phyloP scores from a whole-genome alignment of 2,329 filamentous ascomycete genomes.

The Cladophialophora chaetospira region DNA sequence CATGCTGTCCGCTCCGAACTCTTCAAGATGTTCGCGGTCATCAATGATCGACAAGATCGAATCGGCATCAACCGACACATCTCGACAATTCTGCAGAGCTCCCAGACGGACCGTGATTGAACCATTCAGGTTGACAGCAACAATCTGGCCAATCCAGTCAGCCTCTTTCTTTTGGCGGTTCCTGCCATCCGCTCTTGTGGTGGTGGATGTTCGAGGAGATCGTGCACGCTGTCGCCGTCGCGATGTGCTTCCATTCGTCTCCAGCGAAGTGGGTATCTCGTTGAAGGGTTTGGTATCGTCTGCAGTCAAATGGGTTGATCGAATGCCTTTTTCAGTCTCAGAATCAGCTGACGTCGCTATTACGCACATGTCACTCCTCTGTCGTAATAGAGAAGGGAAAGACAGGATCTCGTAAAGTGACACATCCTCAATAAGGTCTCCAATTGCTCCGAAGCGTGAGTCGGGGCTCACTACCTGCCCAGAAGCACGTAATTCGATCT shows the following conservation, averaged over 20 bases:
- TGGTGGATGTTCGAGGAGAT: neutral
- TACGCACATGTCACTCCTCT: slow-evolving; percentile 57
- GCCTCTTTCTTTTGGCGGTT: slow-evolving; percentile 11
- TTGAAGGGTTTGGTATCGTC: neutral
- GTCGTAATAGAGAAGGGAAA: slow-evolving; percentile 51
- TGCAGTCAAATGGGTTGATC: neutral
- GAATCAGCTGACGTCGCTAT: slow-evolving; percentile 24
- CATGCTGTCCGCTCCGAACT: slow-evolving; percentile 39
- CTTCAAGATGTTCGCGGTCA: slow-evolving; percentile 36
- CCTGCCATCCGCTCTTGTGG: neutral
- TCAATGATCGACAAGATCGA: slow-evolving; percentile 50
- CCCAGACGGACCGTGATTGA: slow-evolving; percentile 57
- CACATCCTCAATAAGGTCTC: slow-evolving; percentile 51
- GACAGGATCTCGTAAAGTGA: slow-evolving; percentile 61
- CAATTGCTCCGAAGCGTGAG: slow-evolving; percentile 47
- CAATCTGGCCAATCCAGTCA: slow-evolving; percentile 60
- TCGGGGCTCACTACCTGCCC: slow-evolving; percentile 44
- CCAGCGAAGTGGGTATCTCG: neutral
- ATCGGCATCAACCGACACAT: slow-evolving; percentile 54
- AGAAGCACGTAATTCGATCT: slow-evolving; percentile 40
- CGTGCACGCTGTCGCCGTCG: neutral
- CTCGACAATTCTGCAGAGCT: slow-evolving; percentile 50
- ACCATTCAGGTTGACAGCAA: slow-evolving; percentile 57
- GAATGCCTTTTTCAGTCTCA: slow-evolving; percentile 13
- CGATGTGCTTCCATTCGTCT: neutral